Evolutionary conservation across 495 filamentous ascomycete genomes (phyloP).

Genomic region (Pseudoneurospora amorphoporcata): DNA sequence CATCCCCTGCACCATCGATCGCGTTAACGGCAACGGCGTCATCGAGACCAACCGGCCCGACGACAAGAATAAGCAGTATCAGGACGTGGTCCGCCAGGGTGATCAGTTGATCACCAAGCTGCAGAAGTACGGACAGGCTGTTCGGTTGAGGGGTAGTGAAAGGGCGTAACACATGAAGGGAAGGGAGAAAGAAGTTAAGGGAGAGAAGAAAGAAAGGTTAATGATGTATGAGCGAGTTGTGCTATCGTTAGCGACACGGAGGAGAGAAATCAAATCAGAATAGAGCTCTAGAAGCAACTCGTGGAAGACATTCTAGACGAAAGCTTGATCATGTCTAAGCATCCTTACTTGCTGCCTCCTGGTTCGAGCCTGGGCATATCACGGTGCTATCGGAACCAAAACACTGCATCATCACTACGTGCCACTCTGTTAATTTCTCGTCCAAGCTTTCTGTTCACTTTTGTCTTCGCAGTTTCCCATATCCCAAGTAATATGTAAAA

Average conservation of each 20-base stretch:
- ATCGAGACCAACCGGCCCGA: conserved; percentile 97
- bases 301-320: no score
- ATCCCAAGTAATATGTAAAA: not conserved
- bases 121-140: conserved; percentile 96
- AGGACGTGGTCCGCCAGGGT: conserved; percentile 92
- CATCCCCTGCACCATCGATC: conserved; percentile 93
- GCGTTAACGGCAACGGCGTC: conserved; percentile 75
- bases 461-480: not conserved
- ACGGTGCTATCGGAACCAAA: not conserved
- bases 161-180: conserved; percentile 40
- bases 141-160: conserved; percentile 88
- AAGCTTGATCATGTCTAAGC: not conserved
- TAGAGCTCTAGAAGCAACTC: not conserved
- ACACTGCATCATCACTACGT: not conserved
- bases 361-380: no score
- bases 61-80: conserved; percentile 98
- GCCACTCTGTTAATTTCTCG: not conserved
- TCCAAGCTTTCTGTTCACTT: not conserved
- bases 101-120: conserved; percentile 96
- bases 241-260: conserved; percentile 3
- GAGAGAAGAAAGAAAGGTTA: not conserved
- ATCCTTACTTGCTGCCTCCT: not conserved
- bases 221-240: conserved; percentile 8
- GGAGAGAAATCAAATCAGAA: not conserved
- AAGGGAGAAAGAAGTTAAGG: not conserved